A percentile compares a stretch with the other conserved stretches of the same genome.
These are phyloP conservation scores for Malassezia japonica DNA, from an alignment of 1,284 basidiomycete genomes.

Conservation along the genomic window DNA sequence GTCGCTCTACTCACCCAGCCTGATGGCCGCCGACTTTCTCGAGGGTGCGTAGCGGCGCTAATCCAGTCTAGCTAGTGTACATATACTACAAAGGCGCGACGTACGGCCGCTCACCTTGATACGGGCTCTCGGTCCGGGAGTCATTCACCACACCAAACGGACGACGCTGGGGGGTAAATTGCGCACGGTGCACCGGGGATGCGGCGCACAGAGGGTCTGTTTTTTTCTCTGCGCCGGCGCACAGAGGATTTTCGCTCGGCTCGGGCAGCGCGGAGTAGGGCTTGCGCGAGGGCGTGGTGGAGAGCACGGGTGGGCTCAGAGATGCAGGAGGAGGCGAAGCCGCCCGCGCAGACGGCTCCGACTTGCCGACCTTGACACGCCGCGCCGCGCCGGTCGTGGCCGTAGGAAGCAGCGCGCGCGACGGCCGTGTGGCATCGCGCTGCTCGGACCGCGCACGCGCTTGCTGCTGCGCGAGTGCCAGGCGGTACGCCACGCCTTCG, in stretches of 20 bases:
- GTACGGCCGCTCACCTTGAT: conserved; percentile 37
- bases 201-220: too few species aligned
- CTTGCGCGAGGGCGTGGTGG: too few species aligned
- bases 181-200: too few species aligned
- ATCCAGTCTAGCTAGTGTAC: conserved; percentile 8
- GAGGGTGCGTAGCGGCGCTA: too few species aligned
- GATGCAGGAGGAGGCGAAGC: too few species aligned
- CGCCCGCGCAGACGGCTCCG: too few species aligned
- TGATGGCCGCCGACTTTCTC: conserved; percentile 43
- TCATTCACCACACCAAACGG: conserved; percentile 33
- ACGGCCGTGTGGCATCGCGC: background rate
- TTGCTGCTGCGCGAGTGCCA: conserved; percentile 14
- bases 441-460: conserved; percentile 1
- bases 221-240: too few species aligned
- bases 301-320: too few species aligned
- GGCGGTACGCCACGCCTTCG: conserved; percentile 16
- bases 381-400: conserved; percentile 5
- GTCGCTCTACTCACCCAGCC: conserved; percentile 49
- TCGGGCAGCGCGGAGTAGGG: too few species aligned
- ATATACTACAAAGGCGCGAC: background rate
- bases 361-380: conserved; percentile 1
- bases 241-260: too few species aligned
- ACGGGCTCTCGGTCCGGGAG: conserved; percentile 23
- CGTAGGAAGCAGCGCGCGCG: conserved; percentile 9
- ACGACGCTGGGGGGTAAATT: conserved; percentile 12